A percentile compares a stretch with the other conserved stretches of the same genome.
Conservation (phyloP, 441 rosid species). For the Euphorbia neoarborescens region DNA sequence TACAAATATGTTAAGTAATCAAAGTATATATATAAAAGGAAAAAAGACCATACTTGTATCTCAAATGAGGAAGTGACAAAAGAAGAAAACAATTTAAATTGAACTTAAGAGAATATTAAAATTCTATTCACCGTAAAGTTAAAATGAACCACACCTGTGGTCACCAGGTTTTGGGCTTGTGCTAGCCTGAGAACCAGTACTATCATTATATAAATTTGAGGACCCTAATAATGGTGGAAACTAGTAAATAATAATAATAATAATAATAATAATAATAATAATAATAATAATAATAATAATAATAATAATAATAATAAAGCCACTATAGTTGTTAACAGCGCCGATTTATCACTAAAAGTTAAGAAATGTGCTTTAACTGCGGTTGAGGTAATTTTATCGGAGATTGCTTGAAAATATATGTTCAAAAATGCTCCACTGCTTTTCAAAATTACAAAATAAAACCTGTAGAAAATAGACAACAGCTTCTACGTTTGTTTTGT, state of each 20-base stretch:
- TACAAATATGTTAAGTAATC: no score
- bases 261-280: neutral
- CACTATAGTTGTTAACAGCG: neutral
- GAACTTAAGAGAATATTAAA: no score
- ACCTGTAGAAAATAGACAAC: no score
- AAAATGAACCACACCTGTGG: no score
- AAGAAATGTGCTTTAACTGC: neutral
- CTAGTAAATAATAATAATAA: neutral
- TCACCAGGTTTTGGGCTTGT: no score
- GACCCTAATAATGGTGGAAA: neutral
- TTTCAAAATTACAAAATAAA: neutral
- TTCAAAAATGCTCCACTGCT: neutral
- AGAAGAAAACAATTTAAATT: no score
- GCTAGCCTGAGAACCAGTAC: constrained; percentile 23
- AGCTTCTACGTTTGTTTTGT: neutral
- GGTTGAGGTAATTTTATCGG: neutral
- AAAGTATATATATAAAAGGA: no score
- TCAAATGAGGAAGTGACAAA: no score
- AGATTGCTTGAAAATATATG: neutral
- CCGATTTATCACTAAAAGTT: neutral
- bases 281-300: neutral
- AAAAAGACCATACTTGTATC: no score
- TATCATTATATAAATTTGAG: neutral
- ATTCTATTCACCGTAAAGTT: no score
- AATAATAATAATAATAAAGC: no score